A percentile compares a stretch with the other conserved stretches of the same genome.
These are phyloP conservation scores for Microdochium paspali DNA, from an alignment of 2,329 filamentous ascomycete genomes.

Conservation along the genomic window DNA sequence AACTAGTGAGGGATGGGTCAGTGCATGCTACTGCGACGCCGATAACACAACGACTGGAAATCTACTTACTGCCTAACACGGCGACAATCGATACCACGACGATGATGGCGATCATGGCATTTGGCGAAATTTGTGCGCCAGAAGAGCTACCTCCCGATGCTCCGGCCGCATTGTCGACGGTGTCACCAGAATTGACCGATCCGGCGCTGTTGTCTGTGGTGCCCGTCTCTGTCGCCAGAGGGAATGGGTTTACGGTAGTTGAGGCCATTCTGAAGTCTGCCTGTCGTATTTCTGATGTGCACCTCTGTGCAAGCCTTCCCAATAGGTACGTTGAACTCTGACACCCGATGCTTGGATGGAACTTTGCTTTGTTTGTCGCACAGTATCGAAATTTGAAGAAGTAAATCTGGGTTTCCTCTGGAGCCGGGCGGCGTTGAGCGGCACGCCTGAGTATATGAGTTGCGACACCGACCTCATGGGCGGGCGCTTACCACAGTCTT, in stretches of 20 bases:
- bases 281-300: neutral
- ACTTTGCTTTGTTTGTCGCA: no score
- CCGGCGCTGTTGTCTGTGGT: conserved; percentile 22
- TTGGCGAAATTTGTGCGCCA: conserved; percentile 55
- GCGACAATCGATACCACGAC: conserved; percentile 59
- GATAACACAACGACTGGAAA: conserved; percentile 1
- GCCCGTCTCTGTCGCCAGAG: conserved; percentile 30
- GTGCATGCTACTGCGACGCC: neutral
- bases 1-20: conserved; percentile 30
- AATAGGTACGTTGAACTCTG: no score
- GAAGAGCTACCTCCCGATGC: conserved; percentile 54
- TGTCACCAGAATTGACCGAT: conserved; percentile 18
- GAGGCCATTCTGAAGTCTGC: conserved; percentile 22
- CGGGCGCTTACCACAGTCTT: neutral
- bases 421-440: neutral
- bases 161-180: conserved; percentile 47
- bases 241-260: conserved; percentile 27
- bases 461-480: neutral
- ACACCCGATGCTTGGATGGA: no score
- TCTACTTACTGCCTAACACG: conserved; percentile 56
- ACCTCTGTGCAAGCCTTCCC: neutral
- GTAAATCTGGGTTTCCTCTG: neutral
- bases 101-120: conserved; percentile 65
- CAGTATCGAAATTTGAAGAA: neutral
- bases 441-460: neutral